phyloP scores from a whole-genome alignment of 352 stramenopile species.

The Pythium graminicola region DNA sequence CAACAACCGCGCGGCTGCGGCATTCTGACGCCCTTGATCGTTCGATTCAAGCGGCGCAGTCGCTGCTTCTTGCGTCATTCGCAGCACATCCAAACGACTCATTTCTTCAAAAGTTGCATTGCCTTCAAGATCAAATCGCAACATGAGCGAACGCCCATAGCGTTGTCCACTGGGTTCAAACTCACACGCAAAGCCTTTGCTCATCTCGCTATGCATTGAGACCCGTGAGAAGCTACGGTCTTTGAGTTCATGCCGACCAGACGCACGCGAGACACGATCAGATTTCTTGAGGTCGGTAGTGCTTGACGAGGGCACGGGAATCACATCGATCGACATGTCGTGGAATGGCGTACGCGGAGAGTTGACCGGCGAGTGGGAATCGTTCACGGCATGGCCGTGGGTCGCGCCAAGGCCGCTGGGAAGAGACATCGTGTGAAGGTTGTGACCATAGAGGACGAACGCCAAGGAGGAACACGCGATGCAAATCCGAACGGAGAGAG shows the following conservation, averaged over 20 bases:
- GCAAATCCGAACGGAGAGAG: too few relatives aligned
- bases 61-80: slow-evolving; percentile 50
- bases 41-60: slow-evolving; percentile 3
- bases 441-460: slow-evolving; percentile 10
- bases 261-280: not conserved
- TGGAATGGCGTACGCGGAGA: slow-evolving; percentile 11
- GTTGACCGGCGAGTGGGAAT: not conserved
- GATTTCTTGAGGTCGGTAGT: not conserved
- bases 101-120: slow-evolving; percentile 54
- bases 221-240: not conserved
- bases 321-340: slow-evolving; percentile 11
- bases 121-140: slow-evolving; percentile 45
- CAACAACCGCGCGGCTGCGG: slow-evolving; percentile 2
- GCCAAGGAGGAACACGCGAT: too few relatives aligned
- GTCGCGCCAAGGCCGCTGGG: slow-evolving; percentile 8
- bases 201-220: not conserved
- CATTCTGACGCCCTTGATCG: slow-evolving; percentile 1
- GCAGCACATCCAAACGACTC: slow-evolving; percentile 53
- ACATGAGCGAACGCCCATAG: slow-evolving; percentile 16
- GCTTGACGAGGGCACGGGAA: slow-evolving; percentile 2
- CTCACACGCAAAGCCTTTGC: slow-evolving; percentile 8
- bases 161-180: slow-evolving; percentile 9
- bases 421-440: slow-evolving; percentile 6
- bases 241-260: too few relatives aligned
- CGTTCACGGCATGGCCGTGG: slow-evolving; percentile 4